Evolutionary conservation across 257 asterid genomes (phyloP).

Genomic region (Coffea canephora): DNA sequence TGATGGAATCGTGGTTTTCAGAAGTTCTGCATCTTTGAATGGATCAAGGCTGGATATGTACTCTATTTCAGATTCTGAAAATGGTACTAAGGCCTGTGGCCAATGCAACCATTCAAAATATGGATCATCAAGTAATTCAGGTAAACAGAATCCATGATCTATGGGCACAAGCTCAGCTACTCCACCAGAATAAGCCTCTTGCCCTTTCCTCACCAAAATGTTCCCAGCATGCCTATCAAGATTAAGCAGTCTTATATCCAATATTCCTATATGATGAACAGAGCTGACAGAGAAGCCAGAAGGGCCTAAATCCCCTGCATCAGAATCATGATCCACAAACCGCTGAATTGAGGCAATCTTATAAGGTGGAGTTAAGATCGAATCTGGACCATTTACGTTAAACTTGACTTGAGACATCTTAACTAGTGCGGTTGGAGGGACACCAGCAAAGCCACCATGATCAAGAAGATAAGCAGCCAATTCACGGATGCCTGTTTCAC

Average conservation of each 20-base stretch:
- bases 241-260: constrained; percentile 79
- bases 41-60: constrained; percentile 74
- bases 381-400: constrained; percentile 41
- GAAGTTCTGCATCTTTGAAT: constrained; percentile 64
- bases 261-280: constrained; percentile 79
- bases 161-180: constrained; percentile 84
- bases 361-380: constrained; percentile 34
- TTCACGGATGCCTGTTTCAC: constrained; percentile 89
- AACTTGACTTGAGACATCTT: constrained; percentile 67
- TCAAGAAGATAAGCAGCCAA: constrained; percentile 93
- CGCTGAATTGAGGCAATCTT: constrained; percentile 86
- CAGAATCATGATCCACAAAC: constrained; percentile 66
- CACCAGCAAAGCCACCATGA: constrained; percentile 75
- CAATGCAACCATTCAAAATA: constrained; percentile 96
- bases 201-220: constrained; percentile 65
- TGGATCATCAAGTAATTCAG: constrained; percentile 90
- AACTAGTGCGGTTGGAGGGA: constrained; percentile 87
- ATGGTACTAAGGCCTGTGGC: constrained; percentile 91
- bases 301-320: constrained; percentile 92
- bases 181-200: constrained; percentile 44
- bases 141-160: constrained; percentile 94
- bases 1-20: constrained; percentile 64
- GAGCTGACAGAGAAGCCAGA: constrained; percentile 80
- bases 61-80: constrained; percentile 70
- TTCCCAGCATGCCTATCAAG: constrained; percentile 97